A percentile compares a stretch with the other conserved stretches of the same genome.
phyloP scores from a whole-genome alignment of 148 eudicot species.

The Fagopyrum esculentum region DNA sequence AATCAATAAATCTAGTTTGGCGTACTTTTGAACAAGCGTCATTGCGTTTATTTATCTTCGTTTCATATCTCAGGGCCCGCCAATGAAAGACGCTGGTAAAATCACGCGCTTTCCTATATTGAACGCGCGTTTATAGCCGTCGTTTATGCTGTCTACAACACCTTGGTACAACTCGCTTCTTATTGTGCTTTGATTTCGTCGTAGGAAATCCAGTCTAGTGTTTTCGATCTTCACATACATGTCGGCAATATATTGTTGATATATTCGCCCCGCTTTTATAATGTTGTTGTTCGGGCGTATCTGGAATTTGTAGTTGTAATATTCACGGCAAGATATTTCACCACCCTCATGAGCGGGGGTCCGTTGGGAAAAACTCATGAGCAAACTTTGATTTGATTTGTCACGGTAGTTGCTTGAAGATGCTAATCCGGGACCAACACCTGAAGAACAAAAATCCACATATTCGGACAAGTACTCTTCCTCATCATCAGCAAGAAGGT shows the following conservation, averaged over 20 bases:
- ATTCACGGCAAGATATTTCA: background rate
- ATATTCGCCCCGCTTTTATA: background rate
- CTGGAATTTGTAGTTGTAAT: background rate
- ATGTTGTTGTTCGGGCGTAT: background rate
- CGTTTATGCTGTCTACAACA: background rate
- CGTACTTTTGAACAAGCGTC: background rate
- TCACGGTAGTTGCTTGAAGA: conserved; percentile 21
- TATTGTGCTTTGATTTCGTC: background rate
- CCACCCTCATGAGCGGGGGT: no score
- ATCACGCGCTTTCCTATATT: background rate
- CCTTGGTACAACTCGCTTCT: background rate
- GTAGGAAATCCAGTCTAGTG: background rate
- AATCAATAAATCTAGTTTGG: background rate
- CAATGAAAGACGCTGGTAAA: background rate
- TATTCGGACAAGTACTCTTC: conserved; percentile 22
- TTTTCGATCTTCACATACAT: background rate
- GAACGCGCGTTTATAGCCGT: accelerated
- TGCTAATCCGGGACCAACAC: conserved; percentile 11
- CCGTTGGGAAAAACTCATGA: no score
- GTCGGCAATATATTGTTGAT: background rate
- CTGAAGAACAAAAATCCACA: conserved; percentile 35
- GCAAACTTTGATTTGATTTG: conserved; percentile 20
- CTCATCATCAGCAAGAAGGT: conserved; percentile 36
- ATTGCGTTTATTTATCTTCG: background rate
- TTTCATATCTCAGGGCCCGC: background rate